Base-by-base conservation (phyloP, 208 protist genomes). In the Trypanosoma avium region DNA sequence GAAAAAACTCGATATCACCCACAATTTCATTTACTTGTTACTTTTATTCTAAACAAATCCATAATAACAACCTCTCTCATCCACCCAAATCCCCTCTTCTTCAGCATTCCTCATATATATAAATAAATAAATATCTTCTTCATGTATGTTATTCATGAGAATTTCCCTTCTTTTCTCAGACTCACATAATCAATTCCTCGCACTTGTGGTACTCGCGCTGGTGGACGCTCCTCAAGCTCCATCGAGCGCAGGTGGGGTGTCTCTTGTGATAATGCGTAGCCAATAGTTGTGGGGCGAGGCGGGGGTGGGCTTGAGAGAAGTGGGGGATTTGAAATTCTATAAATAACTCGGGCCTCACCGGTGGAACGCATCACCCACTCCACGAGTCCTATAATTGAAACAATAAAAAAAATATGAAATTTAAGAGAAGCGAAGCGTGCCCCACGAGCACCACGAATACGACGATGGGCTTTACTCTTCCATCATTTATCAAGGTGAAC, bases 321-420 rank as follows among this genome's bases (percentile, higher is more conserved):
- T 12, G 84, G 84, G 12, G 84, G 81, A 22, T 50, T 22, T 2
- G 78, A 32, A 1, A 79, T 67, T 62, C 74, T 77, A 29, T 82
- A 77, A 13, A 75, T 42, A 9, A 60, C 32, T 7, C 70, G 64
- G 15, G 19, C 30, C 12, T 27, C 32, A 27, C 84, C 80, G 0
- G 81, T 87, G 27, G 70, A 79, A 30, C 77, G 71, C 47, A 84
- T 76, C 30, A 88, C 73, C 63, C 73, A 90, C 49, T 85, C 79
- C 30, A 90, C 70, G 10, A 86, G 40, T 9, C 55, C 65, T 10
- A 81, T 29, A 0, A 79, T 66, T 56, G 46, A 46, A 45, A 64
- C n/a, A 42, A 90, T 38, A 55, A 86, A 85, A 27, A 79, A 0
- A 30, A 50, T 47, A 62, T 90, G 83, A 53, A 90, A 84, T 47